Base-by-base conservation (phyloP, 169 alveolate genomes). In the Cryptosporidium tyzzeri region DNA sequence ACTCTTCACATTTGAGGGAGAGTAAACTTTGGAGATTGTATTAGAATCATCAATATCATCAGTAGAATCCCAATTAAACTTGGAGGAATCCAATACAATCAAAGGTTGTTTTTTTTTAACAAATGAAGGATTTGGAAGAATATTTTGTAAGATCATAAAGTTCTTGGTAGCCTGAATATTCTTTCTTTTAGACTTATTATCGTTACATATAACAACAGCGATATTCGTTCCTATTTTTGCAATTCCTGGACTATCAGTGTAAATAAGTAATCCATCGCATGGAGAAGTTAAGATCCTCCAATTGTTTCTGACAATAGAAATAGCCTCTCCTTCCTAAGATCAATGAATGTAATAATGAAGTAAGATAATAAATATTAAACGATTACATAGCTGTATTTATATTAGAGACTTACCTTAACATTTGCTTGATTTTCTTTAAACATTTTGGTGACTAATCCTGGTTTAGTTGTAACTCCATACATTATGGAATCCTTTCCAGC, bases 221-320 rank as follows among this genome's bases (percentile, higher is more conserved):
- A 80, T 37, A 45, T 80, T 80, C 5, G 74, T 80, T 29, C 75
- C 80, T n/a, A 31, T 62, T 29, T 41, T 59, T 21, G 75, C 75
- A 18, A 80, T 26, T 14, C 89, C 89, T 14, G 89, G 89, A 50
- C 67, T 26, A 37, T 80, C 80, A 9, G 68, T 80, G 53, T 80
- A 80, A n/a, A 80, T 41, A 29, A 80, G 12, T 21, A 80, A 29
- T 62, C 89, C 89, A 29, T 80, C 50, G 65, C 89, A 80, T 10
- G 89, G 89, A 21, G 89, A 80, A 29, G 73, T 59, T 41, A 80
- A 31, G 18, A 80, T 59, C 35, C 48, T 80, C 89, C 89, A 80
- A 18, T 80, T 80, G 26, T 59, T 59, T 29, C 89, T 80, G 7
- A 80, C 67, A 39, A 80, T 65, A 4, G 75, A 37, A 31, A 80